phyloP scores from a whole-genome alignment of 2,329 filamentous ascomycete species.

The Drechslerella dactyloides region DNA sequence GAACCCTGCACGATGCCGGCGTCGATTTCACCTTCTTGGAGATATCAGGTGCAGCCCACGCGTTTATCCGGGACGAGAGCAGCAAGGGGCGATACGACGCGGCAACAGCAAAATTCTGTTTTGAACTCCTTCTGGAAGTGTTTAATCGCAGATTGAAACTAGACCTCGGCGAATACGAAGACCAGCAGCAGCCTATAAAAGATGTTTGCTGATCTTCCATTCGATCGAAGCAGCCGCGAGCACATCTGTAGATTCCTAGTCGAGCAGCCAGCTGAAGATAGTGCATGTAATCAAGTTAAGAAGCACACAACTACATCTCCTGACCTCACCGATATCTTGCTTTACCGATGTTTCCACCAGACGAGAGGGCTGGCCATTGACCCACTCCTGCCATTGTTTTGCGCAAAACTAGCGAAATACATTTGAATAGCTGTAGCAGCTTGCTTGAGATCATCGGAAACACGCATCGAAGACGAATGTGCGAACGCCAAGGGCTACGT shows the following conservation, averaged over 20 bases:
- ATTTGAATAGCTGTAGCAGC: too few species aligned
- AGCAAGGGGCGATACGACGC: conserved; percentile 95
- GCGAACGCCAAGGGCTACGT: background rate
- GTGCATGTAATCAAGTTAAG: too few species aligned
- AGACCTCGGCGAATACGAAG: conserved; percentile 75
- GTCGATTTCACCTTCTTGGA: conserved; percentile 47
- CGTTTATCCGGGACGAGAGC: conserved; percentile 90
- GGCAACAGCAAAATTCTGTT: conserved; percentile 83
- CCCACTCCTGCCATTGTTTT: too few species aligned
- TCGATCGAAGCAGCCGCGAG: background rate
- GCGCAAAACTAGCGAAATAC: too few species aligned
- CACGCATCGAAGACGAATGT: too few species aligned
- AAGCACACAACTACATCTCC: too few species aligned
- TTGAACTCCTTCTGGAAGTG: conserved; percentile 85
- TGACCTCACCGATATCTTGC: too few species aligned
- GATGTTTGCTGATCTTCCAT: conserved; percentile 68
- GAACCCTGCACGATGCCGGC: conserved; percentile 18
- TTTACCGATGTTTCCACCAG: too few species aligned
- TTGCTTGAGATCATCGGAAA: too few species aligned
- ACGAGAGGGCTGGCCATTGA: too few species aligned
- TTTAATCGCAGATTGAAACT: conserved; percentile 79
- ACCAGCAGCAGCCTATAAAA: conserved; percentile 68
- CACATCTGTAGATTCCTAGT: too few species aligned
- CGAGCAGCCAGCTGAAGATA: too few species aligned
- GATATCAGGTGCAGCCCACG: conserved; percentile 63